These are phyloP conservation scores for Paramecium pentaurelia DNA, from an alignment of 73 alveolate species.

Conservation along the genomic window DNA sequence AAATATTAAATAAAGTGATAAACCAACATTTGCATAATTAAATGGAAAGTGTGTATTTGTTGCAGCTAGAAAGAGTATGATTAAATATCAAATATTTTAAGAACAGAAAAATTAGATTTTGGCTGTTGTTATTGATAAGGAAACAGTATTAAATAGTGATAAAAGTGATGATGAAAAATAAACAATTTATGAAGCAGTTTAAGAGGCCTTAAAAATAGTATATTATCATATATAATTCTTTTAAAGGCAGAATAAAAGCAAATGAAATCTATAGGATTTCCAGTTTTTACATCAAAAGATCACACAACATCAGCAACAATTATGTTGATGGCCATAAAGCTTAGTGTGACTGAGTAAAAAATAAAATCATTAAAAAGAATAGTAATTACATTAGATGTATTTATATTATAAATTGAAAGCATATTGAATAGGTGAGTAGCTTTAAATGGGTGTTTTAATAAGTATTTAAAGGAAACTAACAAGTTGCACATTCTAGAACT, in stretches of 20 bases:
- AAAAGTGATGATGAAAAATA: slow-evolving; percentile 31
- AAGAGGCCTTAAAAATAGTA: not conserved
- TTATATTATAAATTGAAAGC: not conserved
- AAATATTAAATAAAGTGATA: not conserved
- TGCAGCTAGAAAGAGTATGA: not conserved
- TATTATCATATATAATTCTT: not conserved
- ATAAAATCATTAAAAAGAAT: not conserved
- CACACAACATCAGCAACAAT: slow-evolving; percentile 35
- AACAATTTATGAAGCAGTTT: not conserved
- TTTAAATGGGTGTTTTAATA: slow-evolving; percentile 41
- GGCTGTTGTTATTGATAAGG: not conserved
- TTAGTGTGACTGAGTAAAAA: not conserved
- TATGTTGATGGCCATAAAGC: slow-evolving; percentile 37
- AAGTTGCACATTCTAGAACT: not conserved
- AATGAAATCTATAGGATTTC: slow-evolving; percentile 11
- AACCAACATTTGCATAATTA: not conserved
- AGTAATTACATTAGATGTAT: not conserved
- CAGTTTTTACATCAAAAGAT: slow-evolving; percentile 4
- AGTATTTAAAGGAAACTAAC: not conserved
- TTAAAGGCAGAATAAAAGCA: not conserved
- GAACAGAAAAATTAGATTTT: not conserved
- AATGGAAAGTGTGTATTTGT: slow-evolving; percentile 26
- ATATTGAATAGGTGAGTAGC: not conserved
- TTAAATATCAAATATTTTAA: not conserved
- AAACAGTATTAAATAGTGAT: not conserved